Conservation (phyloP, 176 grass and related monocot species). For the Leersia perrieri region DNA sequence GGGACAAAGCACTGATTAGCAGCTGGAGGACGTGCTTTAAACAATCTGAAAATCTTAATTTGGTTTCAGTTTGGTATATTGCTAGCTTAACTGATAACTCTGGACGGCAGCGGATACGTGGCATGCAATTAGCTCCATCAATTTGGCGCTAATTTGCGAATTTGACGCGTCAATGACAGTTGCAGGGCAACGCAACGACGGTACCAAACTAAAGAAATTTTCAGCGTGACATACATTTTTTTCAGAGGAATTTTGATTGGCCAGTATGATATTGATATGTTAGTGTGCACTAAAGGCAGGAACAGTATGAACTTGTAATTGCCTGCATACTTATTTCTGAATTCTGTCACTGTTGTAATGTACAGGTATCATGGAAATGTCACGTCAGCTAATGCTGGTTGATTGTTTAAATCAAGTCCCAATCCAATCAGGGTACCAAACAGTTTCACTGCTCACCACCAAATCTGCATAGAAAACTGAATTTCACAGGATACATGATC, state of each 20-base stretch:
- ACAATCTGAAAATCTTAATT: constrained; percentile 15
- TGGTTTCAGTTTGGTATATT: background rate
- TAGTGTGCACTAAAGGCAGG: background rate
- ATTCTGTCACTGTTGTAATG: constrained; percentile 21
- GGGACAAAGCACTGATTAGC: background rate
- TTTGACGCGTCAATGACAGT: background rate
- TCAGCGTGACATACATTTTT: background rate
- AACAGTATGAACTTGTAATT: background rate
- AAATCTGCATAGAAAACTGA: background rate
- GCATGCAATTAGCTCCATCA: background rate
- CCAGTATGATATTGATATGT: background rate
- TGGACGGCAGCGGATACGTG: background rate
- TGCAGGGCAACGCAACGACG: background rate
- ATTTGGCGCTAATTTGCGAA: background rate
- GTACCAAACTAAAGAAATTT: background rate
- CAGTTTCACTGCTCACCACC: background rate
- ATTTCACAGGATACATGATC: background rate
- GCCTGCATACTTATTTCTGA: background rate
- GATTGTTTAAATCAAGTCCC: constrained; percentile 7
- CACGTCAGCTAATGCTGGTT: constrained; percentile 17
- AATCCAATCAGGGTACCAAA: background rate
- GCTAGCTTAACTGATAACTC: background rate
- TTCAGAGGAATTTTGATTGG: background rate
- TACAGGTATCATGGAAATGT: constrained; percentile 2
- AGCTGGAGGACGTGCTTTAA: background rate